These are phyloP conservation scores for Salpingoeca rosetta DNA, from an alignment of 78 protist species.

Conservation along the genomic window DNA sequence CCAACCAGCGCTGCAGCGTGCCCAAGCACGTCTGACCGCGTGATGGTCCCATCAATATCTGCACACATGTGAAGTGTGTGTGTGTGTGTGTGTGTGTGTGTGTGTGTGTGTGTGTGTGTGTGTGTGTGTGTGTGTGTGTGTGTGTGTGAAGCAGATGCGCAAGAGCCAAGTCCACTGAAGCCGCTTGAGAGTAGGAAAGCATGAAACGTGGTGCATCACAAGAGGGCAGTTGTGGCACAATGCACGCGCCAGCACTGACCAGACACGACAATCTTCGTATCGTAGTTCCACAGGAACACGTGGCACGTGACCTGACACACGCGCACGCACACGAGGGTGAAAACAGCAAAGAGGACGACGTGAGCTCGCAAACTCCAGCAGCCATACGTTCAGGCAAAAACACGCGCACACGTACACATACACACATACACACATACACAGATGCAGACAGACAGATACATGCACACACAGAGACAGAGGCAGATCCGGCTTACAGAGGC, in stretches of 20 bases:
- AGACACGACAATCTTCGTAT: slow-evolving; percentile 67
- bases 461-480: no score
- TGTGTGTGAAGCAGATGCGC: background rate
- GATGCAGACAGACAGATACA: no score
- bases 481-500: background rate
- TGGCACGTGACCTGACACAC: background rate
- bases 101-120: no score
- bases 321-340: slow-evolving; percentile 2
- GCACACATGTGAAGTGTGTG: no score
- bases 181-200: background rate
- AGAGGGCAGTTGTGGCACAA: no score
- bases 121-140: no score
- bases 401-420: no score
- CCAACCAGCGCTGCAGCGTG: slow-evolving; percentile 80
- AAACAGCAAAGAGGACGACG: background rate
- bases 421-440: no score
- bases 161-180: background rate
- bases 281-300: slow-evolving; percentile 58
- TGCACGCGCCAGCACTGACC: slow-evolving; percentile 31
- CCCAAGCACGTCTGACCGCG: slow-evolving; percentile 78
- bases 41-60: slow-evolving; percentile 81
- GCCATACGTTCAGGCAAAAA: no score
- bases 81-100: no score
- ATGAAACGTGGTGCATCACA: no score
- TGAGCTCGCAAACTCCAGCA: background rate